These are phyloP conservation scores for Penicillium taxi DNA, from an alignment of 495 filamentous ascomycete species.

Conservation along the genomic window DNA sequence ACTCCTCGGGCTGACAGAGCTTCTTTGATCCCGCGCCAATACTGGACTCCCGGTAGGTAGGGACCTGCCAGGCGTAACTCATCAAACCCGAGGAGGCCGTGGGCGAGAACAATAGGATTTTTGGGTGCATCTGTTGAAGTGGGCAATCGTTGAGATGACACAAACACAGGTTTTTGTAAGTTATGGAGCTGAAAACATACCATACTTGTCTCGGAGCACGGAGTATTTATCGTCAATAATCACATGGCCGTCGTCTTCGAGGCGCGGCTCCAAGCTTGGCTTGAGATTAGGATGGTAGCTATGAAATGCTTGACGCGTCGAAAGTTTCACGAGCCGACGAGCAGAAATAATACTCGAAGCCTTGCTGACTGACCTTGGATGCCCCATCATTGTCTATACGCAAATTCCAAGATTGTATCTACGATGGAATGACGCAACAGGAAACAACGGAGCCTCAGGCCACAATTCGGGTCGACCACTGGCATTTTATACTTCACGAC, in stretches of 20 bases:
- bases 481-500: not conserved
- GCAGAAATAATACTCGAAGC: not conserved
- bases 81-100: constrained; percentile 88
- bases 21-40: constrained; percentile 87
- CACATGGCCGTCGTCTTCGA: constrained; percentile 55
- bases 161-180: too few species aligned
- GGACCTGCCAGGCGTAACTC: constrained; percentile 66
- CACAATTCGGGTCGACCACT: not conserved
- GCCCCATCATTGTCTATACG: constrained; percentile 16
- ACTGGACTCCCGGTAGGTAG: constrained; percentile 68
- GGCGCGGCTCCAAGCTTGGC: constrained; percentile 46
- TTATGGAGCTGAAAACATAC: constrained; percentile 30
- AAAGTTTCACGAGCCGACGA: not conserved
- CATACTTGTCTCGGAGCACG: constrained; percentile 58
- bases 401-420: constrained; percentile 7
- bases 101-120: constrained; percentile 73
- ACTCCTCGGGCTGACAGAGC: constrained; percentile 62
- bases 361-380: constrained; percentile 5
- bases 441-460: constrained; percentile 11
- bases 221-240: constrained; percentile 78
- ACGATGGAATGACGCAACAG: constrained; percentile 18
- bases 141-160: too few species aligned
- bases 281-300: constrained; percentile 3
- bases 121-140: constrained; percentile 48
- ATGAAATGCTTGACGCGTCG: constrained; percentile 3